Percentiles rank a stretch among this genome's conserved stretches.
phyloP scores from a whole-genome alignment of 805 yeast species.

The Blastobotrys muscicola region DNA sequence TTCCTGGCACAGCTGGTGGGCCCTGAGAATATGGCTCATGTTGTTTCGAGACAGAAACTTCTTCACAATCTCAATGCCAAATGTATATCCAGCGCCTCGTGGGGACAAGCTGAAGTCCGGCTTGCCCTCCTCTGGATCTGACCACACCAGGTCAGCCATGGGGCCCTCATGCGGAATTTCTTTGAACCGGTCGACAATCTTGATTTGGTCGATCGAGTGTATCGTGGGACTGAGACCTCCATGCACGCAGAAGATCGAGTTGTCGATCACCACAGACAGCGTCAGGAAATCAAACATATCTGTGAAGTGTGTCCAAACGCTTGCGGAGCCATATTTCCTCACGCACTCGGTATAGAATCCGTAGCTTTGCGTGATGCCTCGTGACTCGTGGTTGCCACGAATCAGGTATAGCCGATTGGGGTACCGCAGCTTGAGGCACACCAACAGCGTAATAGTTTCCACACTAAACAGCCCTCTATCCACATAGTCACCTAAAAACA shows the following conservation, averaged over 20 bases:
- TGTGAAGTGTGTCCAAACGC: conserved; percentile 83
- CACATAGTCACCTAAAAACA: conserved; percentile 92
- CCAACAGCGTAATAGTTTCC: conserved; percentile 78
- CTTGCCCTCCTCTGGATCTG: conserved; percentile 85
- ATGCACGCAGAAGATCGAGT: conserved; percentile 86
- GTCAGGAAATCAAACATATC: conserved; percentile 89
- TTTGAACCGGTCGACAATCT: conserved; percentile 79
- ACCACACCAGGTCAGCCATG: conserved; percentile 98
- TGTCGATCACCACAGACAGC: conserved; percentile 81
- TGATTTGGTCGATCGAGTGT: conserved; percentile 85
- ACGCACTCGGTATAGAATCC: conserved; percentile 95
- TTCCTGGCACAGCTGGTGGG: conserved; percentile 94
- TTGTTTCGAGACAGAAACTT: conserved; percentile 72
- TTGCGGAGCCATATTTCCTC: conserved; percentile 71
- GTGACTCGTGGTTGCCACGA: conserved; percentile 92
- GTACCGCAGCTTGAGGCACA: conserved; percentile 76
- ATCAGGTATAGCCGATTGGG: conserved; percentile 76
- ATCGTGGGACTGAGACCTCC: conserved; percentile 96
- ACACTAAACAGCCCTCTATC: conserved; percentile 91
- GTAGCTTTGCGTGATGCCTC: conserved; percentile 94
- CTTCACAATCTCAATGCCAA: conserved; percentile 84
- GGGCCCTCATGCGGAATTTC: conserved; percentile 99
- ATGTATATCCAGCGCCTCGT: conserved; percentile 96
- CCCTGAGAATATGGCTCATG: conserved; percentile 76
- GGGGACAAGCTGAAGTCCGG: conserved; percentile 81